Evolutionary conservation across 768 basidiomycete genomes (phyloP), one percentile per base, ranked within the genome.

Genomic region (Hysterangium stoloniferum): DNA sequence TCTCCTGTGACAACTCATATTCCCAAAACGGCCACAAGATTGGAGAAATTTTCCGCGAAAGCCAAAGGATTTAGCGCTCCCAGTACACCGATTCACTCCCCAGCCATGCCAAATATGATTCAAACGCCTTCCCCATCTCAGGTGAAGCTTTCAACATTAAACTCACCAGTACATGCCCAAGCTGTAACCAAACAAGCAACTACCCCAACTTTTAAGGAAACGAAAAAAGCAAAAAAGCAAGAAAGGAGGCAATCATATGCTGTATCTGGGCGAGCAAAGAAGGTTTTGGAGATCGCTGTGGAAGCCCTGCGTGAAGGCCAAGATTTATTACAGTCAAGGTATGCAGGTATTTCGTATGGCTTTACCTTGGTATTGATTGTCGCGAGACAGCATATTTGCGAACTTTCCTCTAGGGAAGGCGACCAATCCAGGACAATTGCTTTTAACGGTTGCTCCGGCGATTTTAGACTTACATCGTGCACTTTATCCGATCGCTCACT

Each of bases 391-490:
- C 25, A 27, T 58, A 11, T 56, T 57, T 34, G 42, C 34, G 12
- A 41, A 47, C 17, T 25, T 22, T 7, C n/a, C 34, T 15, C 20
- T 22, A 35, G 20, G 22, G 33, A 34, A 22, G 25, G 31, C 36
- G 20, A 22, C 34, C 28, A 27, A 28, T 33, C 46, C 48, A 11
- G 84, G 85, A 8, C 68, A 66, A 1, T 66, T 82, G 19, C 70
- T 93, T 22, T 59, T 77, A 37, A 76, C 82, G 55, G 73, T 83
- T 1, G 75, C 83, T 15, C 69, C 79, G 2, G 74, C 82, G 15
- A 71, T 82, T 2, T 70, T 95, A 48, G 91, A 94, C 48, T 68
- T 96, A 7, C 86, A 82, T 66, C 76, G 85, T 37, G 87, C 88
- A 1, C 62, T 96, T 22, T 80, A 86, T 61, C 89, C 89, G 11